Percentiles rank a stretch among this genome's conserved stretches.
Evolutionary conservation across 495 filamentous ascomycete genomes (phyloP).

Genomic region (Lasiosphaeria miniovina): DNA sequence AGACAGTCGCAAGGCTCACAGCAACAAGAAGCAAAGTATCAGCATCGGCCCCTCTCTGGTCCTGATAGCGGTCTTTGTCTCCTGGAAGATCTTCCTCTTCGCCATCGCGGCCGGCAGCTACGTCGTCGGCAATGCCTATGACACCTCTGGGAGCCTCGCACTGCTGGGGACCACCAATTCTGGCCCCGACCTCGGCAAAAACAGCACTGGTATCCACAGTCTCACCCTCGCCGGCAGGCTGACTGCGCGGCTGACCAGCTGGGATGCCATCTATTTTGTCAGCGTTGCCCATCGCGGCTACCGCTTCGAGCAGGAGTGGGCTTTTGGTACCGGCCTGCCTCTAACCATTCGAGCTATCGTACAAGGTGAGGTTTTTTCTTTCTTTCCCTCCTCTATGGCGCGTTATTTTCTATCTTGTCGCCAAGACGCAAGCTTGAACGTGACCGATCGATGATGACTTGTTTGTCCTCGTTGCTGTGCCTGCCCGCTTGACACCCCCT

Average conservation of each 20-base stretch:
- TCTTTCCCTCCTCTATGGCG: conserved; percentile 2
- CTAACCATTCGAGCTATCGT: conserved; percentile 42
- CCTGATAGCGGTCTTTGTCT: conserved; percentile 39
- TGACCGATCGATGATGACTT: no score
- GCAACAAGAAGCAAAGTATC: background rate
- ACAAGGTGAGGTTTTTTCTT: conserved; percentile 24
- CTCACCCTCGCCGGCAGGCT: conserved; percentile 27
- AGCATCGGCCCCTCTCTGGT: conserved; percentile 26
- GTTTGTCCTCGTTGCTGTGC: no score
- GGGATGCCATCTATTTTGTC: conserved; percentile 90
- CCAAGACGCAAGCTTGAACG: no score
- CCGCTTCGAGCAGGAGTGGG: conserved; percentile 93
- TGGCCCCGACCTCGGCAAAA: conserved; percentile 30
- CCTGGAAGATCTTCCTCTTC: conserved; percentile 75
- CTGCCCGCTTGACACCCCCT: no score
- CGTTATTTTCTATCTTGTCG: no score
- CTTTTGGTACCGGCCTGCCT: conserved; percentile 73
- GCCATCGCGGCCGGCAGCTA: conserved; percentile 53
- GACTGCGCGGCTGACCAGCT: conserved; percentile 65
- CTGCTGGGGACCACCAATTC: conserved; percentile 19
- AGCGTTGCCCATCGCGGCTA: conserved; percentile 68
- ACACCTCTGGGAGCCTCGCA: conserved; percentile 72
- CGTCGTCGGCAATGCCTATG: conserved; percentile 76
- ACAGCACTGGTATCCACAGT: conserved; percentile 63
- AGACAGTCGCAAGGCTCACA: background rate